Conservation (phyloP, 2,329 filamentous ascomycete species). For the Emericellopsis atlantica region DNA sequence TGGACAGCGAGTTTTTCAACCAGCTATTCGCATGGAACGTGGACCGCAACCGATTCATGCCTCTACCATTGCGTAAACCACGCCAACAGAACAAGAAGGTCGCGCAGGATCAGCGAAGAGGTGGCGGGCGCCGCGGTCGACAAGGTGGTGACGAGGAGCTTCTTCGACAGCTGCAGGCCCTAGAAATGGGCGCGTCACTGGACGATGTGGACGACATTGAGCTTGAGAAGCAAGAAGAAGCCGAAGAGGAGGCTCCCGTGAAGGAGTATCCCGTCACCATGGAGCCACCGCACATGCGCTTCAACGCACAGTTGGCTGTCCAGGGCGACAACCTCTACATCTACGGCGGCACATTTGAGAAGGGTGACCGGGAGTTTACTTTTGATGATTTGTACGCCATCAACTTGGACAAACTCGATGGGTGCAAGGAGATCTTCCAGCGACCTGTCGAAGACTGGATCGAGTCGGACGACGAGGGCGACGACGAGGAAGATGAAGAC, state of each 20-base stretch:
- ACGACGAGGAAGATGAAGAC: slow-evolving; percentile 45
- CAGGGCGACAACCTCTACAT: slow-evolving; percentile 90
- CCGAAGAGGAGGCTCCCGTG: slow-evolving; percentile 43
- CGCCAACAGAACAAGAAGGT: slow-evolving; percentile 46
- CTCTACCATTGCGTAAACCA: slow-evolving; percentile 62
- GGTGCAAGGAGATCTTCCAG: slow-evolving; percentile 82
- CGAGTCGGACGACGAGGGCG: slow-evolving; percentile 48
- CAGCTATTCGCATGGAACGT: slow-evolving; percentile 86
- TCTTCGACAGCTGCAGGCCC: slow-evolving; percentile 72
- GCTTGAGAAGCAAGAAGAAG: slow-evolving; percentile 34
- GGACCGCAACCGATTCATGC: slow-evolving; percentile 91
- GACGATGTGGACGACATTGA: slow-evolving; percentile 35
- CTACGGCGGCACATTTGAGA: slow-evolving; percentile 90
- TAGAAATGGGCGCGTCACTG: slow-evolving; percentile 80
- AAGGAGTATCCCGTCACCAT: slow-evolving; percentile 55
- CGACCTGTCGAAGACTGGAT: slow-evolving; percentile 76
- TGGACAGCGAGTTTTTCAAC: slow-evolving; percentile 97
- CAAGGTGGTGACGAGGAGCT: slow-evolving; percentile 90
- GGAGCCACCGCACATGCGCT: slow-evolving; percentile 80
- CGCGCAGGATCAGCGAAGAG: slow-evolving; percentile 40
- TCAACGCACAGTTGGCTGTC: slow-evolving; percentile 82
- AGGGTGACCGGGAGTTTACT: slow-evolving; percentile 87
- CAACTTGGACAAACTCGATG: slow-evolving; percentile 88
- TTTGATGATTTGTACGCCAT: slow-evolving; percentile 92
- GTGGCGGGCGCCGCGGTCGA: slow-evolving; percentile 52